These are phyloP conservation scores for Pseudonitzschia multiseries DNA, from an alignment of 108 stramenopile species.

Conservation along the genomic window DNA sequence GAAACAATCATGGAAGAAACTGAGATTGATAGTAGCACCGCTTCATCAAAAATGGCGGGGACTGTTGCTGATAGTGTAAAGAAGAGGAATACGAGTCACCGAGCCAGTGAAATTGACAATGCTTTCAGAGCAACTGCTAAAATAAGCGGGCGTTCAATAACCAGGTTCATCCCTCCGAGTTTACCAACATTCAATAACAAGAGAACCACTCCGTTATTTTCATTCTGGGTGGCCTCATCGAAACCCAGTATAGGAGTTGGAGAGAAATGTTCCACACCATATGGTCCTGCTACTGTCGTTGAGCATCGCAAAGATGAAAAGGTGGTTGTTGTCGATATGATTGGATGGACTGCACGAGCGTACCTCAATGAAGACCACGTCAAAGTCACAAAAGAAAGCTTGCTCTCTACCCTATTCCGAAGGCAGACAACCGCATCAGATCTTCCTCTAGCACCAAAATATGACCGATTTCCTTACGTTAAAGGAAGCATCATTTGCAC, in stretches of 20 bases:
- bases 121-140: conserved; percentile 42
- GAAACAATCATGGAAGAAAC: background rate
- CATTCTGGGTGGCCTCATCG: conserved; percentile 51
- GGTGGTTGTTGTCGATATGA: conserved; percentile 75
- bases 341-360: conserved; percentile 68
- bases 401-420: conserved; percentile 54
- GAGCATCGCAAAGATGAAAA: conserved; percentile 60
- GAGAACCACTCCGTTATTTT: conserved; percentile 62
- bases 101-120: background rate
- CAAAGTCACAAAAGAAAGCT: conserved; percentile 56
- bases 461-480: conserved; percentile 55
- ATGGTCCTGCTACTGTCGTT: conserved; percentile 68
- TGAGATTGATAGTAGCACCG: background rate
- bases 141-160: conserved; percentile 60
- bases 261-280: conserved; percentile 79
- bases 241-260: conserved; percentile 35
- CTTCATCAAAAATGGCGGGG: background rate
- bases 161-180: conserved; percentile 66
- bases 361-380: conserved; percentile 62
- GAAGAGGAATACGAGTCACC: background rate
- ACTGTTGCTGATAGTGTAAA: background rate
- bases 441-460: conserved; percentile 27
- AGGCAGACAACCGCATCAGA: conserved; percentile 36
- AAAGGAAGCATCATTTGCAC: conserved; percentile 62
- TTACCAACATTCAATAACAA: conserved; percentile 65